phyloP scores from a whole-genome alignment of 345 rosid species.

The Cardamine occulta region DNA sequence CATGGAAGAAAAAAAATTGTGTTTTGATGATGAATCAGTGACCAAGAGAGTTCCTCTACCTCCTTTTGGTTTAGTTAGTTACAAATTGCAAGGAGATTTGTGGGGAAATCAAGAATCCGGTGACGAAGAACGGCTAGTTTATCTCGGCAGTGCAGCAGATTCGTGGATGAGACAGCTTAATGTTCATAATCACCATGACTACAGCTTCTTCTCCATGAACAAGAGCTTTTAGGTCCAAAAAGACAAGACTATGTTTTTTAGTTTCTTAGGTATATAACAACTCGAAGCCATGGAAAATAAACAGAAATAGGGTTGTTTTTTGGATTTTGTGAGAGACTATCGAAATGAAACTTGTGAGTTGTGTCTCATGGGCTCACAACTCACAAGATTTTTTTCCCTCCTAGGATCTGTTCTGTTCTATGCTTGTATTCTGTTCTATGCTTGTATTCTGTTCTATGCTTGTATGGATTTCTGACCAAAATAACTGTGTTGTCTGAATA shows the following conservation, averaged over 20 bases:
- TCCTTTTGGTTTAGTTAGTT: conserved; percentile 70
- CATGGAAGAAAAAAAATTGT: conserved; percentile 41
- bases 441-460: background rate
- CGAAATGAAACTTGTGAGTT: background rate
- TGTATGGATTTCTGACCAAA: conserved; percentile 12
- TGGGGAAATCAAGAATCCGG: conserved; percentile 55
- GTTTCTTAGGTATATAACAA: conserved; percentile 5
- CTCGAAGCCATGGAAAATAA: background rate
- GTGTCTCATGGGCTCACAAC: background rate
- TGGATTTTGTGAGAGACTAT: conserved; percentile 1
- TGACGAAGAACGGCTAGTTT: conserved; percentile 51
- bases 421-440: too few species aligned
- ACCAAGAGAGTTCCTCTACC: conserved; percentile 46
- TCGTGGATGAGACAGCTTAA: conserved; percentile 87
- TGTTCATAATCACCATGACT: conserved; percentile 65
- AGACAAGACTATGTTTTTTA: background rate
- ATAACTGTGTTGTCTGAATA: conserved; percentile 10
- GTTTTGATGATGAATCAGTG: conserved; percentile 29
- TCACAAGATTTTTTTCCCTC: background rate
- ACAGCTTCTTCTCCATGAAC: conserved; percentile 52
- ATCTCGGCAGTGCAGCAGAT: conserved; percentile 63
- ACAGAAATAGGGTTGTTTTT: background rate
- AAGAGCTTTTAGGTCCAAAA: conserved; percentile 29
- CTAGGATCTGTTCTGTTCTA: background rate
- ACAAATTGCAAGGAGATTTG: conserved; percentile 72